Evolutionary conservation across 129 eudicot genomes (phyloP), one percentile per base, ranked within the genome.

Genomic region (Tagetes erecta): DNA sequence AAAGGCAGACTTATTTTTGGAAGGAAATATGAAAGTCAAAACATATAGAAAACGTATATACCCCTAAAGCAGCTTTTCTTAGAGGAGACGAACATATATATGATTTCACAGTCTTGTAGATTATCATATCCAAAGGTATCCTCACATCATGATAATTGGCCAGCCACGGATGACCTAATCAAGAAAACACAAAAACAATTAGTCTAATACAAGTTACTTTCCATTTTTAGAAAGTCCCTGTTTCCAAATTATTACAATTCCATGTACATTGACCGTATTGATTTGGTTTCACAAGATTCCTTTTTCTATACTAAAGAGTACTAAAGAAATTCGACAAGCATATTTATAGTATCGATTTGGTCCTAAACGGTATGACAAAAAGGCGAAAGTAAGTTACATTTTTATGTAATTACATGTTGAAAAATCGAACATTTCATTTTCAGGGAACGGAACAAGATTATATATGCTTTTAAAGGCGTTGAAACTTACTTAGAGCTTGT

Each of bases 121-220:
- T 81, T 74, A 95, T 88, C 99, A 95, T 91, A 63, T 95, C 99
- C 86, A 91, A 80, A 38, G 99, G 97, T 64, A 91, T 88, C 82
- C 91, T 95, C 77, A 83, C 81, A 71, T 95, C 99, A 44, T 80
- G 96, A 66, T 83, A 80, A 47, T 72, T 85, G 36, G 87, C 80
- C 74, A 95, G 81, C 99, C 99, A 95, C 71, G 99, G 99, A 89
- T 95, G 99, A 91, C 97, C 99, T 95, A 79, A 50, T 80, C 76
- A 87, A 80, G 55, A 69, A 80, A 64, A 9, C 64, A 78, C 41
- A 59, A 36, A 72, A 64, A 53, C 45, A 10, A 8, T 39, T 20
- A 55, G 35, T 47, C 52, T 4, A 9, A 30, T 58, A 58, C 59
- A 33, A 12, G 44, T 5, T n/a, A 63, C 20, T 59, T 59, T 34